Percentiles rank a stretch among this genome's conserved stretches.
phyloP scores from a whole-genome alignment of 2,329 filamentous ascomycete genomes.

The Taxawa tesnikishii region DNA sequence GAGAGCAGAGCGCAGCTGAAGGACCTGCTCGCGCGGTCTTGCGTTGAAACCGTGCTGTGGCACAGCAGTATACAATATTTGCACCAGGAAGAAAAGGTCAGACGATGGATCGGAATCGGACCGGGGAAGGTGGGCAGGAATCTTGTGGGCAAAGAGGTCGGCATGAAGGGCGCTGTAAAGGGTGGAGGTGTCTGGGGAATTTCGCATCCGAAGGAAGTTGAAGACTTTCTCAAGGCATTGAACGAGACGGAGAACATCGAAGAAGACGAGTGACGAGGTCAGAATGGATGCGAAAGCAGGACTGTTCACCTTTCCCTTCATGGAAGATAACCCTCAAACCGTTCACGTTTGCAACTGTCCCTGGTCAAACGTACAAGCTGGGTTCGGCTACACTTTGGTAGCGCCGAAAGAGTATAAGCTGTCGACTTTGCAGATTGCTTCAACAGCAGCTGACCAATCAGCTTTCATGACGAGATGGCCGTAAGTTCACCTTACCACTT shows the following conservation, averaged over 20 bases:
- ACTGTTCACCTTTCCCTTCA: too few species aligned
- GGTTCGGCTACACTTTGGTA: too few species aligned
- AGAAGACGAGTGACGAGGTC: too few species aligned
- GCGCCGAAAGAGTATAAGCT: too few species aligned
- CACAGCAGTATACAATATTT: slow-evolving; percentile 88
- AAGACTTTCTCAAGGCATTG: slow-evolving; percentile 31
- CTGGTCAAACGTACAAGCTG: too few species aligned
- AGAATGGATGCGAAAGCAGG: too few species aligned
- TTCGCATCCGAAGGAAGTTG: slow-evolving; percentile 54
- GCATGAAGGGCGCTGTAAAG: slow-evolving; percentile 71
- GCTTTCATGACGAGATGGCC: too few species aligned
- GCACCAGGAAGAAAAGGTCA: slow-evolving; percentile 69
- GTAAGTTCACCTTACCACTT: too few species aligned
- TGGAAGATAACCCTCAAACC: too few species aligned
- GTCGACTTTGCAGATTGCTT: too few species aligned
- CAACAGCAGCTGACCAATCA: too few species aligned
- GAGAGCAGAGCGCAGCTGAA: slow-evolving; percentile 60
- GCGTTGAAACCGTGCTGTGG: slow-evolving; percentile 87
- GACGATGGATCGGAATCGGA: slow-evolving; percentile 82
- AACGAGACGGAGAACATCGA: slow-evolving; percentile 31
- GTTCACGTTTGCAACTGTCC: too few species aligned
- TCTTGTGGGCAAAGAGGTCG: slow-evolving; percentile 88
- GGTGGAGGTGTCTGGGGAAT: slow-evolving; percentile 91
- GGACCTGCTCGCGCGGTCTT: slow-evolving; percentile 66
- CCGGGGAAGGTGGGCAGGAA: slow-evolving; percentile 90